Evolutionary conservation across 306 rosid genomes (phyloP).

Genomic region (Ormosia semicastrata): DNA sequence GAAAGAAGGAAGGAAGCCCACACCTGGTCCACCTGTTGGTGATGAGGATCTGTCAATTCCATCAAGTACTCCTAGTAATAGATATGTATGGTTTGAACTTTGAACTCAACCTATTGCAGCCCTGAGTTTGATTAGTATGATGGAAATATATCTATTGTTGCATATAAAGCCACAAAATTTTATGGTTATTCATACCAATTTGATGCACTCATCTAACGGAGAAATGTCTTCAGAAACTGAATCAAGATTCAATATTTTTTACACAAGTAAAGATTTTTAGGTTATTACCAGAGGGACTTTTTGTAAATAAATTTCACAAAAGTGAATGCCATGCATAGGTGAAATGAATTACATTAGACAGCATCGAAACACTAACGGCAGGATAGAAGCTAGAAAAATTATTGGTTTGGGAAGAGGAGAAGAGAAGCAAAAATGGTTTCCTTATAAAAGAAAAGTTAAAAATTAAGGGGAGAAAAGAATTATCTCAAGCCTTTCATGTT

Average conservation of each 20-base stretch:
- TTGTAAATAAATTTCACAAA: background rate
- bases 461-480: background rate
- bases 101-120: constrained; percentile 7
- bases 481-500: background rate
- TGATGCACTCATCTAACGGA: background rate
- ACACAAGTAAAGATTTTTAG: background rate
- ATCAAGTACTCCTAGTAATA: constrained; percentile 41
- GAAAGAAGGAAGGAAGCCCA: constrained; percentile 93
- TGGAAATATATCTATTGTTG: constrained; percentile 46
- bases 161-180: background rate
- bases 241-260: background rate
- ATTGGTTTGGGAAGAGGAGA: background rate
- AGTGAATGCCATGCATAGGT: background rate
- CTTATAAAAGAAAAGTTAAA: background rate
- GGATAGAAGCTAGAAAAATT: background rate
- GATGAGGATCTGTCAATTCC: constrained; percentile 78
- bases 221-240: background rate
- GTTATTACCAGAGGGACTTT: background rate
- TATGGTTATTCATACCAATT: background rate
- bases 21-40: constrained; percentile 84
- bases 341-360: background rate
- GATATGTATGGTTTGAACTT: constrained; percentile 55
- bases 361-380: background rate
- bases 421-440: background rate
- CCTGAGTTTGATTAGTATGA: constrained; percentile 42